A percentile compares a stretch with the other conserved stretches of the same genome.
Evolutionary conservation across 2,329 filamentous ascomycete species (phyloP).

Genomic region (Chaetomiaceae sp.): DNA sequence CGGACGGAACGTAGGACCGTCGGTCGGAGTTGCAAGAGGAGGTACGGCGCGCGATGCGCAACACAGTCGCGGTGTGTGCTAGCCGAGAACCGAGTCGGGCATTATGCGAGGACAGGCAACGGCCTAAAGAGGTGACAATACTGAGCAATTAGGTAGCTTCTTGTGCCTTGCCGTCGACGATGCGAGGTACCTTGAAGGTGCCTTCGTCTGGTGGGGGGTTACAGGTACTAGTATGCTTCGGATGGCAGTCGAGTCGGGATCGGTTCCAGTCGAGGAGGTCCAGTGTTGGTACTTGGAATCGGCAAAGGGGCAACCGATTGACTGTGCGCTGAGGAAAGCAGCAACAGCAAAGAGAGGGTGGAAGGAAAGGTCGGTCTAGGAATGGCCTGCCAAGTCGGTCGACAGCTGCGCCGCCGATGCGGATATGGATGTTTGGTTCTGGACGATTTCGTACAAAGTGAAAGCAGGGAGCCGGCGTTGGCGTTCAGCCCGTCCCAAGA

Average conservation of each 20-base stretch:
- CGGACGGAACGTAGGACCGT: neutral
- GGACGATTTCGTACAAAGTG: too few species aligned
- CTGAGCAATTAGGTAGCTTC: neutral
- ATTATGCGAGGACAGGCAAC: conserved; percentile 17
- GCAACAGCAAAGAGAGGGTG: too few species aligned
- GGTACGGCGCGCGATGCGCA: conserved; percentile 22
- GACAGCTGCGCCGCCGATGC: conserved; percentile 14
- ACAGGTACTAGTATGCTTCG: too few species aligned
- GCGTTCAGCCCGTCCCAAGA: conserved; percentile 17
- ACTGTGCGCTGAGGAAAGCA: too few species aligned
- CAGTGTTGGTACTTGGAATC: too few species aligned
- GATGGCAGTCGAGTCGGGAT: too few species aligned
- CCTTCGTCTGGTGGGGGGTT: too few species aligned
- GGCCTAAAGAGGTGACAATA: neutral
- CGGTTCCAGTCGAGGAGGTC: too few species aligned
- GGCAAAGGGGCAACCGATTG: too few species aligned
- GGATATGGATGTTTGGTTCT: too few species aligned
- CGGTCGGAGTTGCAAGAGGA: neutral
- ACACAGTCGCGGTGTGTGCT: conserved; percentile 18
- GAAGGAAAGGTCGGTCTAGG: neutral
- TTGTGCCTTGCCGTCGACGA: neutral
- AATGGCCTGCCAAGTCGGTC: neutral
- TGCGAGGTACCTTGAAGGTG: too few species aligned
- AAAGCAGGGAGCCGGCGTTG: neutral
- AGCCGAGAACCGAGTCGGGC: conserved; percentile 10